Percentiles rank a stretch among this genome's conserved stretches.
Evolutionary conservation across 805 yeast species (phyloP).

Genomic region (Candida piceae): DNA sequence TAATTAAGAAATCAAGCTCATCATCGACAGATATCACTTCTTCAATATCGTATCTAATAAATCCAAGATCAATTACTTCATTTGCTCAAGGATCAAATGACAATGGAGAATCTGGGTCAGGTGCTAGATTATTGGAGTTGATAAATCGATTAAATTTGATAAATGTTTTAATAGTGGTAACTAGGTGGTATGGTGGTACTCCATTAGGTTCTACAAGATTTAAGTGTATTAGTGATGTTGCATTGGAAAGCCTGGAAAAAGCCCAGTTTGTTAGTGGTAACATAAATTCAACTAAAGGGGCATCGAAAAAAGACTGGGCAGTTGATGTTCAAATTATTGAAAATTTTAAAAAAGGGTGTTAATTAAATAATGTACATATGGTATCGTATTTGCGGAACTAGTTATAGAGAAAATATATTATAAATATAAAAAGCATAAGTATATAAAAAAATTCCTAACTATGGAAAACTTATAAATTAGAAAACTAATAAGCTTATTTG

Average conservation of each 20-base stretch:
- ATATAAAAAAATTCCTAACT: not conserved
- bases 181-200: constrained; percentile 80
- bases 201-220: constrained; percentile 71
- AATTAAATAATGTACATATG: not conserved
- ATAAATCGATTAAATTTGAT: constrained; percentile 43
- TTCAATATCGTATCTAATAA: not conserved
- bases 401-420: too few species aligned
- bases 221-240: constrained; percentile 56
- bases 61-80: constrained; percentile 14
- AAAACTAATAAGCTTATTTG: constrained; percentile 48
- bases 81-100: constrained; percentile 60
- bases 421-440: not conserved
- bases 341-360: not conserved
- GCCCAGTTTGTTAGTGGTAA: constrained; percentile 27
- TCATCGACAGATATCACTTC: not conserved
- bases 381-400: not conserved
- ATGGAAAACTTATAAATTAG: not conserved
- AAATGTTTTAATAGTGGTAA: constrained; percentile 61
- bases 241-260: constrained; percentile 42
- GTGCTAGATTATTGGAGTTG: constrained; percentile 50
- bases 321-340: constrained; percentile 9
- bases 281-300: not conserved
- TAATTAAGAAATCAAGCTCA: not conserved
- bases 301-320: constrained; percentile 3
- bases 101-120: constrained; percentile 75